phyloP scores from a whole-genome alignment of 2,329 filamentous ascomycete species.

The Colletotrichum scovillei region DNA sequence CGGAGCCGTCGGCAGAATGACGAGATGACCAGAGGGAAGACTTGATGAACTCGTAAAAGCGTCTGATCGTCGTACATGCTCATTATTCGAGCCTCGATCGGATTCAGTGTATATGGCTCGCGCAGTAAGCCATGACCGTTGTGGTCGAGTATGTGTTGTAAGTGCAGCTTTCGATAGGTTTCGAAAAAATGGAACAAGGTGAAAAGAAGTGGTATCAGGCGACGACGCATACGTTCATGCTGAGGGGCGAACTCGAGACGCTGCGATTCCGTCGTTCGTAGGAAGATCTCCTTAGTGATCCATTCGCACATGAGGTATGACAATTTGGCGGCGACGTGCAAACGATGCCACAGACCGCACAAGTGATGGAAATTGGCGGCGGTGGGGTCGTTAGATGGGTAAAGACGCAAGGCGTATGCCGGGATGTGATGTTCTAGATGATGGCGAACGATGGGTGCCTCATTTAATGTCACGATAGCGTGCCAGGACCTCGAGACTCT shows the following conservation, averaged over 20 bases:
- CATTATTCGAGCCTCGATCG: constrained; percentile 72
- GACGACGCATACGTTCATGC: constrained; percentile 71
- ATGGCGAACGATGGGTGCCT: constrained; percentile 70
- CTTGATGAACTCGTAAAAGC: constrained; percentile 71
- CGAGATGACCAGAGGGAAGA: constrained; percentile 72
- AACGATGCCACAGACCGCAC: constrained; percentile 73
- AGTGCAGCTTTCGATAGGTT: constrained; percentile 69
- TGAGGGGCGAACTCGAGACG: constrained; percentile 69
- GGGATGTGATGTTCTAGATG: constrained; percentile 71
- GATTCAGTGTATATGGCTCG: constrained; percentile 70
- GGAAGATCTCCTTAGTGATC: constrained; percentile 74
- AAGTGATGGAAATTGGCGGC: constrained; percentile 69
- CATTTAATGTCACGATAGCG: constrained; percentile 68
- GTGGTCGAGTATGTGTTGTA: constrained; percentile 65
- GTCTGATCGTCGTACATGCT: constrained; percentile 73
- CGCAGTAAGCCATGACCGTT: constrained; percentile 61
- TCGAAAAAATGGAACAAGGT: constrained; percentile 77
- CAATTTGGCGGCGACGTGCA: constrained; percentile 73
- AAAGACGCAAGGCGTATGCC: constrained; percentile 69
- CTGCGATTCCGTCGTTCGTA: constrained; percentile 66
- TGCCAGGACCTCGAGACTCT: constrained; percentile 70
- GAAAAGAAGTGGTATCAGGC: constrained; percentile 72
- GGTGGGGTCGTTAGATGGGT: constrained; percentile 61
- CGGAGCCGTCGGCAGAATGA: constrained; percentile 72
- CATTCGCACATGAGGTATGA: constrained; percentile 72